phyloP scores from a whole-genome alignment of 2,329 filamentous ascomycete species.

The Penicillium sumatraense region DNA sequence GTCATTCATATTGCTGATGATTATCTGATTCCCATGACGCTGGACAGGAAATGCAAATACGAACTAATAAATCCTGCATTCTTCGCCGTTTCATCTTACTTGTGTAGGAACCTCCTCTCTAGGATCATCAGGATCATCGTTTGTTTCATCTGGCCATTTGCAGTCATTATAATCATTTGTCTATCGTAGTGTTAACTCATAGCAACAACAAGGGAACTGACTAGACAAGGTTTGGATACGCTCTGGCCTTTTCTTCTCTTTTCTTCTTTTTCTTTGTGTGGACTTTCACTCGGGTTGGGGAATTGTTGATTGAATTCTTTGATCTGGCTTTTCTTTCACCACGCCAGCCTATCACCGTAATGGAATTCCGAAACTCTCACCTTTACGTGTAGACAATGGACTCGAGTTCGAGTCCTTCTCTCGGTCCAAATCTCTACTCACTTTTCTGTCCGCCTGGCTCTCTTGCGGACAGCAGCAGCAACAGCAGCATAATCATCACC shows the following conservation, averaged over 20 bases:
- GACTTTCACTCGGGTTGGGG: background rate
- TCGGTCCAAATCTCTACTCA: background rate
- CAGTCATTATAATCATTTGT: background rate
- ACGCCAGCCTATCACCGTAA: background rate
- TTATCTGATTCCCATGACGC: slow-evolving; percentile 19
- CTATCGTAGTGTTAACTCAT: slow-evolving; percentile 6
- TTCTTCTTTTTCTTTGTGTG: background rate
- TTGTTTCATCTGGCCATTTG: background rate
- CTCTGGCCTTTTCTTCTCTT: background rate
- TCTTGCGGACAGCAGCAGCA: no score
- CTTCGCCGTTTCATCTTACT: background rate
- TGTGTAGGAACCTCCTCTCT: background rate
- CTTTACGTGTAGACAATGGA: background rate
- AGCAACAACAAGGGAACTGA: background rate
- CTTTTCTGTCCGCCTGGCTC: background rate
- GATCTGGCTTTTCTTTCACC: background rate
- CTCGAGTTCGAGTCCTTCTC: background rate
- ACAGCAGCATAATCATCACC: background rate
- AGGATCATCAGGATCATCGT: no score
- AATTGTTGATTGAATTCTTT: background rate
- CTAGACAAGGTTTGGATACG: background rate
- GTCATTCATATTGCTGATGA: slow-evolving; percentile 20
- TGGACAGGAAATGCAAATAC: slow-evolving; percentile 27
- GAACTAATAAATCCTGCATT: slow-evolving; percentile 21
- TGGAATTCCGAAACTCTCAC: background rate